Evolutionary conservation across 2,329 filamentous ascomycete genomes (phyloP), one percentile per base, ranked within the genome.

Genomic region (Periconia sp.): DNA sequence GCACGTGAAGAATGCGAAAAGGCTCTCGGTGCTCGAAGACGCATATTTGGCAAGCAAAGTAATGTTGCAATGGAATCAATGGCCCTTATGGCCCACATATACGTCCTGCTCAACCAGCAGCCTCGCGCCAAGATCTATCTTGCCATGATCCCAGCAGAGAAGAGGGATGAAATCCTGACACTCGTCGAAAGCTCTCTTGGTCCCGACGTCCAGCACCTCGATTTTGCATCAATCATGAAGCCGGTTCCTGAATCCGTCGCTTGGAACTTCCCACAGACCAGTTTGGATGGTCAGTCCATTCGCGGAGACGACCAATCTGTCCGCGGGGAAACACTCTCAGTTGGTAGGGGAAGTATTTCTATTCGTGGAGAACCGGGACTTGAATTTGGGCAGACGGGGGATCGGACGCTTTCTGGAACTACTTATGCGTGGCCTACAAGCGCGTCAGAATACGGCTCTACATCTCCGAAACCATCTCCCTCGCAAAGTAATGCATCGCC

Each of bases 31-130:
- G 61, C 50, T n/a, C 59, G 67, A 41, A 52, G 63, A 37, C 57
- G 58, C 14, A 45, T 69, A 18, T 46, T 66, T 15, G 67, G 65
- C 18, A 70, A 70, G 52, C 57, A 53, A n/a, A 60, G 58, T 45
- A 52, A 57, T 10, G 57, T 56, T 10, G 57, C 64, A 23, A 55
- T 66, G 33, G 66, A 68, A 47, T 69, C 67, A 15, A 57, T 62
- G 45, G 63, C 64, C 13, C 59, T 70, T 42, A 67, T 68, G 63
- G 62, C 65, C 23, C 60, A 64, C 37, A 65, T 70, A 41, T 62
- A 61, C 20, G 52, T 62, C 27, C 42, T 61, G 53, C 51, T 62
- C 27, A 47, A 59, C 41, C 62, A 65, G 14, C 58, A 54, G 11
- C 56, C 61, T 31, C 60, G 56, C 42, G 62, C 62, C n/a, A 64